Conservation (phyloP, 345 rosid species). For the Populus deltoides region DNA sequence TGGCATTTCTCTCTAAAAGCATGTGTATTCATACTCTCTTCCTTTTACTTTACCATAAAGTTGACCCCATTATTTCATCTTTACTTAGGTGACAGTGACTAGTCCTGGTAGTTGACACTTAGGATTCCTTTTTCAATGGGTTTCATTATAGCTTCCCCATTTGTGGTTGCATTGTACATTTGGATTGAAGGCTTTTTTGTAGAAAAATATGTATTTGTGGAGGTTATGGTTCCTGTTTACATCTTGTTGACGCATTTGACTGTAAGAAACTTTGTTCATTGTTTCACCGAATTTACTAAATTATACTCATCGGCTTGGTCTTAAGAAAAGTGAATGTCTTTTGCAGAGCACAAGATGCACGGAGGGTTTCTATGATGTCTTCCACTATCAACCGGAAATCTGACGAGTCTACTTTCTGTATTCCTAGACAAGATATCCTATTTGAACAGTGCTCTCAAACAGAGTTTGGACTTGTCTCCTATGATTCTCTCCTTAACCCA, state of each 20-base stretch:
- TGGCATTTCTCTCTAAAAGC: constrained; percentile 18
- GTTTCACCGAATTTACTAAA: too few species aligned
- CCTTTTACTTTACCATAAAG: constrained; percentile 22
- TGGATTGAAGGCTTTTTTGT: background rate
- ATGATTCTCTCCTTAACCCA: constrained; percentile 44
- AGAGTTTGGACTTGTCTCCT: constrained; percentile 52
- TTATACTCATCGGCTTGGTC: background rate
- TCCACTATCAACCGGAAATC: constrained; percentile 32
- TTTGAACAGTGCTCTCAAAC: constrained; percentile 24
- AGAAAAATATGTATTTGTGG: background rate
- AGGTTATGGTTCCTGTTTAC: background rate
- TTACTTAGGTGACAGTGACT: constrained; percentile 28
- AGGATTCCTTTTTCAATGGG: constrained; percentile 18
- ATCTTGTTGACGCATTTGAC: background rate
- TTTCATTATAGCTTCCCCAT: background rate
- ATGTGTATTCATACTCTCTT: constrained; percentile 11
- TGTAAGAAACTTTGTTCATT: background rate
- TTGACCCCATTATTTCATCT: constrained; percentile 27
- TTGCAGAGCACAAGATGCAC: constrained; percentile 39
- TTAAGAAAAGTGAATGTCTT: constrained; percentile 1
- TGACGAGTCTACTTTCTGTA: constrained; percentile 23
- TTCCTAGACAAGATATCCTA: constrained; percentile 34
- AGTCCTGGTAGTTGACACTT: constrained; percentile 16
- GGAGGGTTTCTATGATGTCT: constrained; percentile 27
- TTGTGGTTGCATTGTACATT: background rate